phyloP scores from a whole-genome alignment of 352 stramenopile genomes.

The Globisporangium yorkense region DNA sequence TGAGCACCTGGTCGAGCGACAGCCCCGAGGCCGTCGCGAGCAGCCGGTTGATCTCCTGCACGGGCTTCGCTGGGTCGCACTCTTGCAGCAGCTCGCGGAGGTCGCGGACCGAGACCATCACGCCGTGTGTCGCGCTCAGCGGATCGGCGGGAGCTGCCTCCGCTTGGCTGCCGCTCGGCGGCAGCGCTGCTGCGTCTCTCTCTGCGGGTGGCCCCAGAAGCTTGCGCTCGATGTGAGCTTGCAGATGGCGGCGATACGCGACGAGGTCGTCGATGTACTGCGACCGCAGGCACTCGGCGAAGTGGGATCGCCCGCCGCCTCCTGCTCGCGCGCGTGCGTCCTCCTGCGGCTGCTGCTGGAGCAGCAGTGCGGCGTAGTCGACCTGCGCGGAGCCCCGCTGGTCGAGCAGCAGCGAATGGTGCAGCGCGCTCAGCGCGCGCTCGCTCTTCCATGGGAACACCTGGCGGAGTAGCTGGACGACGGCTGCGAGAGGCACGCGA shows the following conservation, averaged over 20 bases:
- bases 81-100: conserved; percentile 37
- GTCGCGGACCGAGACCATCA: conserved; percentile 42
- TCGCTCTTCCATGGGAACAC: conserved; percentile 67
- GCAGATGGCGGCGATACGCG: conserved; percentile 35
- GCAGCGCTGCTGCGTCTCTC: background rate
- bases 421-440: conserved; percentile 26
- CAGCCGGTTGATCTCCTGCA: conserved; percentile 42
- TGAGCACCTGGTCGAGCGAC: conserved; percentile 44
- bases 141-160: background rate
- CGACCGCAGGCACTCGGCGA: conserved; percentile 37
- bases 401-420: conserved; percentile 41
- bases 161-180: background rate
- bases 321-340: conserved; percentile 3
- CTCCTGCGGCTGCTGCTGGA: conserved; percentile 16
- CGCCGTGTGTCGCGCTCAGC: background rate
- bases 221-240: conserved; percentile 24
- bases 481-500: conserved; percentile 33
- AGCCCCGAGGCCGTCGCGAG: conserved; percentile 28
- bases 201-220: conserved; percentile 4
- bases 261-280: conserved; percentile 64
- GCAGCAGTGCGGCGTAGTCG: conserved; percentile 39
- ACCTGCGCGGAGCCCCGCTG: conserved; percentile 25
- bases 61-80: conserved; percentile 44
- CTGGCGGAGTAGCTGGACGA: conserved; percentile 36
- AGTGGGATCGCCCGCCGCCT: conserved; percentile 6